Percentiles rank a stretch among this genome's conserved stretches.
Conservation (phyloP, 805 yeast genomes). For the Myxozyma kluyveri region DNA sequence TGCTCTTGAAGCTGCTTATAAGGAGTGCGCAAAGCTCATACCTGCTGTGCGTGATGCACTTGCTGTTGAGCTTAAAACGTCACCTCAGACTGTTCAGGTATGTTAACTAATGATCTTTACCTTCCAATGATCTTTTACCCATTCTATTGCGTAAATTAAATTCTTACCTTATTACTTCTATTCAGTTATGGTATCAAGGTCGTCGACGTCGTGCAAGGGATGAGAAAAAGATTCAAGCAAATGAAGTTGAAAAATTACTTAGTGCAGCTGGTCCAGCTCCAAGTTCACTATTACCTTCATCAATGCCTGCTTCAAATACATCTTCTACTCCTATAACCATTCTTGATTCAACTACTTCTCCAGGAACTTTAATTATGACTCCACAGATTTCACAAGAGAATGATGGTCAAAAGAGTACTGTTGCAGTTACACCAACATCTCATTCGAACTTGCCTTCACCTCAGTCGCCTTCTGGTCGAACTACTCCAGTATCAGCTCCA, state of each 20-base stretch:
- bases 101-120: constrained; percentile 8
- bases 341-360: too few species aligned
- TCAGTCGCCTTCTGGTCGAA: constrained; percentile 9
- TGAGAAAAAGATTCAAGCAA: constrained; percentile 13
- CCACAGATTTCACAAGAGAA: too few species aligned
- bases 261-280: constrained; percentile 23
- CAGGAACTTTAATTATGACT: too few species aligned
- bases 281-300: too few species aligned
- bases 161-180: background rate
- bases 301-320: too few species aligned
- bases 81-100: constrained; percentile 24
- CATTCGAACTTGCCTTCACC: constrained; percentile 16
- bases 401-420: too few species aligned
- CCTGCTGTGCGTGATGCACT: constrained; percentile 11
- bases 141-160: background rate
- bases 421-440: too few species aligned
- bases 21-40: constrained; percentile 23
- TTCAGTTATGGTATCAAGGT: constrained; percentile 22
- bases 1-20: constrained; percentile 25
- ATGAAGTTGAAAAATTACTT: too few species aligned
- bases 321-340: too few species aligned
- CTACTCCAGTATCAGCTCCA: background rate
- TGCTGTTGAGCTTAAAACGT: constrained; percentile 17
- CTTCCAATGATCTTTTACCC: background rate
- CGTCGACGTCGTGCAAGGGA: constrained; percentile 22